Conservation (phyloP, 1,284 basidiomycete species). For the Rhodotorula sp. region DNA sequence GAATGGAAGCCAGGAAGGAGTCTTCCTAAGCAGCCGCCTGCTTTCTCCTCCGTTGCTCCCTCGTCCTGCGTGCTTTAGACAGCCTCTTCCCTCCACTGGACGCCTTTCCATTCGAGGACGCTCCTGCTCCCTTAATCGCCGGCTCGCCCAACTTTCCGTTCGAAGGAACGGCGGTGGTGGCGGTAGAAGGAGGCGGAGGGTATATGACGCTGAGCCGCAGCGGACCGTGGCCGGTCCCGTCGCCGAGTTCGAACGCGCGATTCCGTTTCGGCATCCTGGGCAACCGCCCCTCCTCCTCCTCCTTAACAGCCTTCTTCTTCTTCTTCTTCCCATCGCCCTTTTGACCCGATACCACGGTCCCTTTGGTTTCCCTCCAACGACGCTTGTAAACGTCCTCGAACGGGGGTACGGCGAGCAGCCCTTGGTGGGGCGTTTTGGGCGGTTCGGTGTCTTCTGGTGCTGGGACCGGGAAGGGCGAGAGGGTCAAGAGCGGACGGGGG, state of each 20-base stretch:
- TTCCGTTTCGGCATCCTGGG: conserved; percentile 2
- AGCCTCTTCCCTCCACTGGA: background rate
- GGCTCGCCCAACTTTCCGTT: background rate
- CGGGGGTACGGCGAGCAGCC: conserved; percentile 7
- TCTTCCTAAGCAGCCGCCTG: too few species aligned
- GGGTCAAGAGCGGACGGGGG: background rate
- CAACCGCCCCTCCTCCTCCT: background rate
- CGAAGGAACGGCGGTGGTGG: too few species aligned
- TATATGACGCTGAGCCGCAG: background rate
- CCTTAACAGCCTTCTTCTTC: background rate
- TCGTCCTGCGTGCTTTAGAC: conserved; percentile 2
- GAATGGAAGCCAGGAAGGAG: too few species aligned
- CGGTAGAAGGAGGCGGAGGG: background rate
- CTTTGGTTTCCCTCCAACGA: too few species aligned
- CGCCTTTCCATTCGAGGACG: background rate
- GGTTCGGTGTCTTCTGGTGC: background rate
- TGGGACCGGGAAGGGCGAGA: conserved; percentile 8
- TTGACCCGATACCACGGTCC: background rate
- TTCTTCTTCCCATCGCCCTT: background rate
- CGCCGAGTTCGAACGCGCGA: background rate
- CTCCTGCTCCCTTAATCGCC: background rate
- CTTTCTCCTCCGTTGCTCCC: background rate
- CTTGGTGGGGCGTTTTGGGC: conserved; percentile 7
- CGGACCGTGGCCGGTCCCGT: conserved; percentile 1
- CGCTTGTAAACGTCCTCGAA: conserved; percentile 1